phyloP scores from a whole-genome alignment of 208 protist genomes.

The Acanthamoeba royreba region DNA sequence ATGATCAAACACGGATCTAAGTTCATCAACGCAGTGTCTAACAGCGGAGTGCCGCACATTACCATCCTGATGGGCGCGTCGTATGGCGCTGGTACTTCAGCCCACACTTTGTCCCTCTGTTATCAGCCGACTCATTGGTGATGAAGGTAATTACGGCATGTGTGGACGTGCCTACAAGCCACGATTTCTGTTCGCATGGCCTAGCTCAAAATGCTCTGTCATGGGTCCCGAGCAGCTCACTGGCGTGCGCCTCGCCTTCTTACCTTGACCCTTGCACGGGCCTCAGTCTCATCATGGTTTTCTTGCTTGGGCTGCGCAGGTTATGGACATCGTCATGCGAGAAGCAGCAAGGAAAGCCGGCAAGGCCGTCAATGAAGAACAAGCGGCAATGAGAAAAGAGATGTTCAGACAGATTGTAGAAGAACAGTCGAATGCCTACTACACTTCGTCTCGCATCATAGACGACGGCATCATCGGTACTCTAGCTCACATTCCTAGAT shows the following conservation, averaged over 20 bases:
- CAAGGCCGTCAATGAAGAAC: background rate
- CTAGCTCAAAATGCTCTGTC: conserved; percentile 93
- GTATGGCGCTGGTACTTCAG: conserved; percentile 89
- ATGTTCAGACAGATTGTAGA: conserved; percentile 50
- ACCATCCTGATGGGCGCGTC: conserved; percentile 93
- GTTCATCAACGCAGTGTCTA: conserved; percentile 92
- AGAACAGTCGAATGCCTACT: conserved; percentile 52
- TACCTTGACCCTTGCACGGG: background rate
- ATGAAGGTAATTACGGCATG: conserved; percentile 93
- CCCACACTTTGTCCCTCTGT: background rate
- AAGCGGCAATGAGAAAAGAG: conserved; percentile 7
- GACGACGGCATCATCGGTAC: conserved; percentile 60
- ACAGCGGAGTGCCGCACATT: conserved; percentile 92
- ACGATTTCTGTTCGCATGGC: conserved; percentile 95
- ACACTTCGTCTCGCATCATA: conserved; percentile 49
- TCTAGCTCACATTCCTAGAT: too few species aligned
- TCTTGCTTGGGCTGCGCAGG: background rate
- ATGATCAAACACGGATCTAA: conserved; percentile 97
- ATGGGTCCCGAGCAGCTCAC: conserved; percentile 93
- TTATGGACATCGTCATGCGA: conserved; percentile 38
- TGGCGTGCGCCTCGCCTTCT: background rate
- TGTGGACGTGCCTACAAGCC: conserved; percentile 84
- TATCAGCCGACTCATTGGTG: background rate
- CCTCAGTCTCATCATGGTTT: background rate
- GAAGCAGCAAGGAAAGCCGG: background rate